Base-by-base conservation (phyloP, 306 rosid species). In the Vachellia pachyceras region DNA sequence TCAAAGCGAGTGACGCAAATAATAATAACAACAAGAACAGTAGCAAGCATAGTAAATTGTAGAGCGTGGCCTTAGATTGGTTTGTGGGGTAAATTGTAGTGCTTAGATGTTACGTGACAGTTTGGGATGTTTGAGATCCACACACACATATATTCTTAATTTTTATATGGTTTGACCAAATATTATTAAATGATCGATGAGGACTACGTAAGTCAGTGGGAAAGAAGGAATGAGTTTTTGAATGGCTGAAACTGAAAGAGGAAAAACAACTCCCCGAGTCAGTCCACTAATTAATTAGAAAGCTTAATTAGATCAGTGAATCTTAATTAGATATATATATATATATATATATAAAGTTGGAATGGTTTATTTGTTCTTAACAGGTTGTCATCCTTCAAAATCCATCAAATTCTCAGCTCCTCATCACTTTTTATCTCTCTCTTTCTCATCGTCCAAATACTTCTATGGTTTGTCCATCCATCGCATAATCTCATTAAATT, bases 181-280 rank as follows among this genome's bases (percentile, higher is more conserved):
- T 73, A 77, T 58, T 29, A 29, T 45, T 22, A 9, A 3, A 58
- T 10, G 3, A 50, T 44, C 35, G 33, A 29, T 29, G 33, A 20
- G 12, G 68, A 40, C 55, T 76, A 37, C 68, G 40, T 20, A 17
- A 29, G 60, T 25, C 4, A 7, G 73, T 76, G 42, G 47, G 57
- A 82, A 29, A 60, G 40, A 20, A 58, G 60, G 83, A 52, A 72
- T 70, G 66, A 81, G 69, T 2, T 39, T 71, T 79, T 82, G 81
- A 49, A 77, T 80, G 82, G 90, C 73, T 80, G 75, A 77, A 72
- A 73, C 25, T 77, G 22, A 83, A 75, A 82, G 80, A 69, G 69
- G 47, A 78, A 86, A 80, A 80, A 72, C 7, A 75, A 75, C 72
- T 58, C 78, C 47, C 63, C 36, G 54, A 73, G 55, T 69, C 2